These are phyloP conservation scores for Hyaloscypha hepaticicola DNA, from an alignment of 495 filamentous ascomycete genomes.

Conservation along the genomic window DNA sequence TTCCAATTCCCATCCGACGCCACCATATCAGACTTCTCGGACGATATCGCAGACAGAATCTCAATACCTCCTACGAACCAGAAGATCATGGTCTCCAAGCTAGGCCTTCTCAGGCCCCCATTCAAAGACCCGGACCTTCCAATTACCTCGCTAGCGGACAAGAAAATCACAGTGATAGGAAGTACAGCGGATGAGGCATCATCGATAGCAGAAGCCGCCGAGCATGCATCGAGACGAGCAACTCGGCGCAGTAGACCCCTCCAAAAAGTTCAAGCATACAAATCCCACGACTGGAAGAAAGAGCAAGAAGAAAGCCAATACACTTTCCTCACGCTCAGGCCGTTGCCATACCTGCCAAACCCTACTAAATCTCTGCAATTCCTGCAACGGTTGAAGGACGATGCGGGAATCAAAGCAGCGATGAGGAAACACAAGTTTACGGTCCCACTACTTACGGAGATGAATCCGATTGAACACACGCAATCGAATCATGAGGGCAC, in stretches of 20 bases:
- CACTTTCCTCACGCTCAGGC: slow-evolving; percentile 77
- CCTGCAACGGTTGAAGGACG: slow-evolving; percentile 72
- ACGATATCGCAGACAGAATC: slow-evolving; percentile 50
- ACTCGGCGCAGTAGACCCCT: slow-evolving; percentile 39
- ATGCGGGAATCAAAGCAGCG: slow-evolving; percentile 78
- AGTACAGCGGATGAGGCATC: slow-evolving; percentile 52
- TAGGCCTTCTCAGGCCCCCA: slow-evolving; percentile 65
- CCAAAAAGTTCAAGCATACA: slow-evolving; percentile 35
- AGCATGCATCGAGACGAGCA: slow-evolving; percentile 39
- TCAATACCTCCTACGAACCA: slow-evolving; percentile 68
- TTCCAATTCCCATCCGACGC: slow-evolving; percentile 44
- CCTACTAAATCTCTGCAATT: slow-evolving; percentile 66
- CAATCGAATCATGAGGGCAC: slow-evolving; percentile 58
- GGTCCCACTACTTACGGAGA: slow-evolving; percentile 89
- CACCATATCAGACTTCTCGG: slow-evolving; percentile 62
- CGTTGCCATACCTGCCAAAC: slow-evolving; percentile 76
- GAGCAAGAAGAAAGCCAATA: slow-evolving; percentile 60
- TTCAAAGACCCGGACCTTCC: slow-evolving; percentile 53
- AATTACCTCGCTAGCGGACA: slow-evolving; percentile 50
- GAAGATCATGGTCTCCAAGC: slow-evolving; percentile 70
- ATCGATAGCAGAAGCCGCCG: slow-evolving; percentile 41
- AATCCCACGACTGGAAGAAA: slow-evolving; percentile 42
- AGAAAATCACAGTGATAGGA: slow-evolving; percentile 64
- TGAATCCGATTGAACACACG: slow-evolving; percentile 86
- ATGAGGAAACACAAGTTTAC: slow-evolving; percentile 84